These are phyloP conservation scores for Termitomyces eurrhizus DNA, from an alignment of 768 basidiomycete species.

Conservation along the genomic window DNA sequence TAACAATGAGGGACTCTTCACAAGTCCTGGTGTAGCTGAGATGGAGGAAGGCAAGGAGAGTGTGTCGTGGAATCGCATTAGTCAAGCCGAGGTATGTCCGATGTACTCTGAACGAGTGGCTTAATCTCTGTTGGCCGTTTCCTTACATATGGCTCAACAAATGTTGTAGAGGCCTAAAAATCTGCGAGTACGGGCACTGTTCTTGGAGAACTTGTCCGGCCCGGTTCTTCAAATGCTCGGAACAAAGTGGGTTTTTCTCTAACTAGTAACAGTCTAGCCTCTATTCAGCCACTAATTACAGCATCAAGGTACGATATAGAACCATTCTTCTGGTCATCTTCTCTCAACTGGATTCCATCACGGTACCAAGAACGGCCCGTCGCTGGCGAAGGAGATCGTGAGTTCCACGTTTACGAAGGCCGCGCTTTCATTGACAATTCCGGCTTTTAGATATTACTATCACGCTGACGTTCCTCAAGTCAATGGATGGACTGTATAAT, in stretches of 20 bases:
- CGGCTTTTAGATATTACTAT: conserved; percentile 50
- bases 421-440: not conserved
- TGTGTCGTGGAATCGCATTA: conserved; percentile 37
- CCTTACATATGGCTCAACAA: conserved; percentile 1
- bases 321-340: conserved; percentile 66
- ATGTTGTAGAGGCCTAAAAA: conserved; percentile 27
- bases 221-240: conserved; percentile 60
- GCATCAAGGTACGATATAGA: conserved; percentile 50
- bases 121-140: not conserved
- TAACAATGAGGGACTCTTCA: conserved; percentile 32
- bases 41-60: conserved; percentile 22
- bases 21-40: conserved; percentile 20
- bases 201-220: conserved; percentile 49
- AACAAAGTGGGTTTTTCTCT: conserved; percentile 34
- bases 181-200: conserved; percentile 45
- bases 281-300: not conserved
- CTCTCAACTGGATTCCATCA: conserved; percentile 64
- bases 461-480: conserved; percentile 50
- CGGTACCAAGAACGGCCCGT: conserved; percentile 51
- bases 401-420: conserved; percentile 15
- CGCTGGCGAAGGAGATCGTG: conserved; percentile 47
- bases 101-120: not conserved
- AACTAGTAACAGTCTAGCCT: not conserved
- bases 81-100: conserved; percentile 30
- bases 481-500: conserved; percentile 25